Conservation (phyloP, 2,329 filamentous ascomycete genomes). For the Botrytis aclada region DNA sequence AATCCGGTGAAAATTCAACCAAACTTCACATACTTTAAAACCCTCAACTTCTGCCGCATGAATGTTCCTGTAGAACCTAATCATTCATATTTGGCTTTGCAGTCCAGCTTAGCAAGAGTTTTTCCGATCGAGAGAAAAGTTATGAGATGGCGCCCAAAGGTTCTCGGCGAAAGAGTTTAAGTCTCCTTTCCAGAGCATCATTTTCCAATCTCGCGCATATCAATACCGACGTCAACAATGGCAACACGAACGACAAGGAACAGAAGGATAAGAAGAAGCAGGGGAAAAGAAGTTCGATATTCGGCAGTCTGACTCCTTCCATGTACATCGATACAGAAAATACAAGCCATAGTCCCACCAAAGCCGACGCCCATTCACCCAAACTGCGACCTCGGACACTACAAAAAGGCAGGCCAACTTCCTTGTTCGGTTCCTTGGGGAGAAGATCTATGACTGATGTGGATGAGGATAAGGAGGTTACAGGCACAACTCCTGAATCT, state of each 20-base stretch:
- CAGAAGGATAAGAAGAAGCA: slow-evolving; percentile 35
- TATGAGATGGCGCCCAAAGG: slow-evolving; percentile 33
- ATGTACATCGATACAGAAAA: slow-evolving; percentile 22
- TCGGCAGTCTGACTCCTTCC: slow-evolving; percentile 26
- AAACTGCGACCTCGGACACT: slow-evolving; percentile 33
- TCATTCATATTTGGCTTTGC: slow-evolving; percentile 16
- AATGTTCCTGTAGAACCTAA: slow-evolving; percentile 6
- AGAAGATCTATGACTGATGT: slow-evolving; percentile 34
- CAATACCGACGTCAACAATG: slow-evolving; percentile 29
- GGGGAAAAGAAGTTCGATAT: slow-evolving; percentile 33
- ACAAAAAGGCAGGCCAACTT: slow-evolving; percentile 36
- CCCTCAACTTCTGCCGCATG: slow-evolving; percentile 17
- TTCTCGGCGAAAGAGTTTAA: slow-evolving; percentile 35
- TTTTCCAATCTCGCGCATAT: slow-evolving; percentile 30
- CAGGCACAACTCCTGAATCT: slow-evolving; percentile 29
- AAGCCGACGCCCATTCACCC: slow-evolving; percentile 28
- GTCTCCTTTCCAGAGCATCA: slow-evolving; percentile 31
- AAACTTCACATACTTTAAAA: slow-evolving; percentile 9
- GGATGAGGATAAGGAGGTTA: slow-evolving; percentile 30
- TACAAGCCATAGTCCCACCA: slow-evolving; percentile 29
- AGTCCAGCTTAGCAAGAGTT: slow-evolving; percentile 15
- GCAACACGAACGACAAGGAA: slow-evolving; percentile 24
- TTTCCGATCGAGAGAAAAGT: slow-evolving; percentile 15
- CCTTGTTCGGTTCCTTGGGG: slow-evolving; percentile 38
- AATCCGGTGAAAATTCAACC: slow-evolving; percentile 16